Evolutionary conservation across 352 stramenopile species (phyloP).

Genomic region (Blastocystis sp.): DNA sequence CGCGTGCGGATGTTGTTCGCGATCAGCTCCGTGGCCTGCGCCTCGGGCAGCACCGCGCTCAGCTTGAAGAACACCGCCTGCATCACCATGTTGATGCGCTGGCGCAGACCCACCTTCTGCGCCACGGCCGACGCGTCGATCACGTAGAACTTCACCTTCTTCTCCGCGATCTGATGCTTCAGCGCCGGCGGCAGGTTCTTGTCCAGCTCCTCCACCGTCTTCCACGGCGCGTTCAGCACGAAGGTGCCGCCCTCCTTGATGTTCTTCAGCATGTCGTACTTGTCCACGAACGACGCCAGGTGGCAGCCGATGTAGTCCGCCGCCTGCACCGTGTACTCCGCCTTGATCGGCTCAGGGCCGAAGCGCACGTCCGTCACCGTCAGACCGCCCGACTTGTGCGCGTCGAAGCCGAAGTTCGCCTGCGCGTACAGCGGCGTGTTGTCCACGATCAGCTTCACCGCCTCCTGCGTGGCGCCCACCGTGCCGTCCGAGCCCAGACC

Average conservation of each 20-base stretch:
- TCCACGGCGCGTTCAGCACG: constrained; percentile 57
- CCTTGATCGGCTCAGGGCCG: constrained; percentile 60
- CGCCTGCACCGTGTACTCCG: constrained; percentile 70
- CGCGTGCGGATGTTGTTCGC: background rate
- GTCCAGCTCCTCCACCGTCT: constrained; percentile 72
- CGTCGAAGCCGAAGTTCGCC: constrained; percentile 77
- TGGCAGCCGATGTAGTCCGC: constrained; percentile 76
- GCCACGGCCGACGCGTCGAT: constrained; percentile 71
- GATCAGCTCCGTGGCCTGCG: constrained; percentile 1
- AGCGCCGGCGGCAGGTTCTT: constrained; percentile 72
- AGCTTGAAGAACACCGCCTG: constrained; percentile 66
- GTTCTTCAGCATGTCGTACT: constrained; percentile 76
- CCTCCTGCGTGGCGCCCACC: constrained; percentile 75
- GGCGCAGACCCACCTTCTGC: constrained; percentile 73
- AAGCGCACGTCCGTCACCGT: constrained; percentile 74
- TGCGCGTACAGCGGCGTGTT: constrained; percentile 74
- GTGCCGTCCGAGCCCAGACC: constrained; percentile 80
- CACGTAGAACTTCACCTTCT: constrained; percentile 68
- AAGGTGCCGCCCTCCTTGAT: constrained; percentile 68
- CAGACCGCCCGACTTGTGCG: constrained; percentile 76
- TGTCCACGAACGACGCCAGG: constrained; percentile 76
- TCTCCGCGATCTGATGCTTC: constrained; percentile 73
- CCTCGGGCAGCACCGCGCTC: constrained; percentile 27
- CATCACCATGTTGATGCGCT: constrained; percentile 77
- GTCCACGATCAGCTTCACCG: constrained; percentile 76